Conservation (phyloP, 148 eudicot genomes). For the Camellia granthamiana region DNA sequence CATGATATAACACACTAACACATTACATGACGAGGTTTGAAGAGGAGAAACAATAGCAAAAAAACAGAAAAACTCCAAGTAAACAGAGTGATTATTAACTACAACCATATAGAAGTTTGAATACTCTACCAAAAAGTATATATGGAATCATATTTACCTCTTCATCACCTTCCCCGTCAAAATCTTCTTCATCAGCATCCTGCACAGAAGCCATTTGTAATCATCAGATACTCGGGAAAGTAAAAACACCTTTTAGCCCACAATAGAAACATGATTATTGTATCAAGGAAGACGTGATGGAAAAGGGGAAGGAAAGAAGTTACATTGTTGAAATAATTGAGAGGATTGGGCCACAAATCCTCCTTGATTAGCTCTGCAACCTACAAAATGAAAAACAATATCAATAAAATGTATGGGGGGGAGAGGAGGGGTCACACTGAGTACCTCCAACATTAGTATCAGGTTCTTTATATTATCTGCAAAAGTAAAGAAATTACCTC, state of each 20-base stretch:
- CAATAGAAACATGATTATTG: not conserved
- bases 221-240: conserved; percentile 1
- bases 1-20: not conserved
- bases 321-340: conserved; percentile 82
- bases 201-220: conserved; percentile 22
- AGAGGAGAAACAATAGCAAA: not conserved
- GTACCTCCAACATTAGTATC: not conserved
- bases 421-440: not conserved
- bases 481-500: conserved; percentile 44
- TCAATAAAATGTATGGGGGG: not conserved
- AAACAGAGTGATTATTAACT: not conserved
- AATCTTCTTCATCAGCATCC: conserved; percentile 84
- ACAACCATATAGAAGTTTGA: not conserved
- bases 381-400: conserved; percentile 35
- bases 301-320: conserved; percentile 3
- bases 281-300: not conserved
- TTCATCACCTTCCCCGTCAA: conserved; percentile 61
- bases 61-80: not conserved
- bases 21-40: not conserved
- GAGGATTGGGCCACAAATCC: conserved; percentile 95
- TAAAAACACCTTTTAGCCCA: not conserved
- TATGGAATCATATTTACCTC: conserved; percentile 39
- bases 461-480: not conserved
- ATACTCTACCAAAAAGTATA: not conserved
- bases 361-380: conserved; percentile 96